Percentiles rank a stretch among this genome's conserved stretches.
Evolutionary conservation across 768 basidiomycete genomes (phyloP).

Genomic region (Cyclocybe aegerita): DNA sequence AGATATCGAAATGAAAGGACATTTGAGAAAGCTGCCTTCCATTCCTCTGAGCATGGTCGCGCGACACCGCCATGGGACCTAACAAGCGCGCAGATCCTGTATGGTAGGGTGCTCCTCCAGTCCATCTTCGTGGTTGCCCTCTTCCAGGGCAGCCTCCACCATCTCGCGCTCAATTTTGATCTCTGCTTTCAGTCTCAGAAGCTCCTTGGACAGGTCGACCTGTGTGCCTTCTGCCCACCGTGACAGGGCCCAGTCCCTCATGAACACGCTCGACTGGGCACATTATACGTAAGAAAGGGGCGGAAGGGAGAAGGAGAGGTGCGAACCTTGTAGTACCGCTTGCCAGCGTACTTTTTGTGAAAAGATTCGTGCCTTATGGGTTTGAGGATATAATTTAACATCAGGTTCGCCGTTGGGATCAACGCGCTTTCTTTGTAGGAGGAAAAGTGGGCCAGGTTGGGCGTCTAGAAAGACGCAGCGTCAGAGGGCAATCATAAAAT

Average conservation of each 20-base stretch:
- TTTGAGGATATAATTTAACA: slow-evolving; percentile 90
- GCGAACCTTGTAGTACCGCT: slow-evolving; percentile 81
- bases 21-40: no score
- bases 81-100: slow-evolving; percentile 9
- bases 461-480: slow-evolving; percentile 41
- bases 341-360: slow-evolving; percentile 90
- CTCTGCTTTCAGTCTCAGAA: slow-evolving; percentile 57
- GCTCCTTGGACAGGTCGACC: slow-evolving; percentile 59
- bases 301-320: not conserved
- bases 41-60: no score
- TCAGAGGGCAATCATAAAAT: not conserved
- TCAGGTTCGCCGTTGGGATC: slow-evolving; percentile 85
- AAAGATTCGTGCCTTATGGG: slow-evolving; percentile 81
- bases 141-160: slow-evolving; percentile 23
- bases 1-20: no score
- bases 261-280: slow-evolving; percentile 73
- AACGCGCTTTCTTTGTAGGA: slow-evolving; percentile 86
- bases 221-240: slow-evolving; percentile 66
- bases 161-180: slow-evolving; percentile 42
- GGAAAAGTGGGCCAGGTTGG: slow-evolving; percentile 91
- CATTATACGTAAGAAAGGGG: not conserved
- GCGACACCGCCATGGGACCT: not conserved
- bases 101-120: slow-evolving; percentile 12
- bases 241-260: slow-evolving; percentile 82
- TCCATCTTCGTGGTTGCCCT: slow-evolving; percentile 7